phyloP scores from a whole-genome alignment of 257 asterid genomes.

The Voacanga thouarsii region DNA sequence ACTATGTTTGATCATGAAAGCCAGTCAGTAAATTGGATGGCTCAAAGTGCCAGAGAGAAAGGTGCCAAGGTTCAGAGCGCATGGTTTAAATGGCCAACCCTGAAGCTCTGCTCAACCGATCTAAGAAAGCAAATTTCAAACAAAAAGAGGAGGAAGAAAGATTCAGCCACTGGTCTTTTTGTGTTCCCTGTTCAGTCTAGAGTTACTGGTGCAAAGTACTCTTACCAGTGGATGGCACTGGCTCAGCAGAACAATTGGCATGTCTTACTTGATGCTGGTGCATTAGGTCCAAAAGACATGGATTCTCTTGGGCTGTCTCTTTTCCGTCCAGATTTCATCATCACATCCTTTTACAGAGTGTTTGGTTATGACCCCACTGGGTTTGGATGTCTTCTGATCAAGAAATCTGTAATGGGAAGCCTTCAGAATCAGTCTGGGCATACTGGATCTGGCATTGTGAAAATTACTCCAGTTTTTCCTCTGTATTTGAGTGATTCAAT shows the following conservation, averaged over 20 bases:
- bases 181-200: slow-evolving; percentile 98
- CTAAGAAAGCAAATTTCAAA: slow-evolving; percentile 81
- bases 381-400: slow-evolving; percentile 92
- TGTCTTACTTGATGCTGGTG: slow-evolving; percentile 96
- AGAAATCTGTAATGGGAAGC: slow-evolving; percentile 91
- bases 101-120: slow-evolving; percentile 94
- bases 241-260: slow-evolving; percentile 99
- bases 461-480: slow-evolving; percentile 87
- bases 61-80: slow-evolving; percentile 96
- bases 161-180: slow-evolving; percentile 85
- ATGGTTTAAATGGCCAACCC: slow-evolving; percentile 97
- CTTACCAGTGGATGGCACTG: slow-evolving; percentile 98
- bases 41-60: slow-evolving; percentile 88
- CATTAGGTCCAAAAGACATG: slow-evolving; percentile 98
- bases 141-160: slow-evolving; percentile 85
- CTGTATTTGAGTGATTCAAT: slow-evolving; percentile 83
- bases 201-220: slow-evolving; percentile 94
- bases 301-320: slow-evolving; percentile 96
- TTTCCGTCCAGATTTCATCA: slow-evolving; percentile 92
- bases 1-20: slow-evolving; percentile 99
- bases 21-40: slow-evolving; percentile 97
- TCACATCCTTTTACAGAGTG: slow-evolving; percentile 91
- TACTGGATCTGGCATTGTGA: slow-evolving; percentile 94
- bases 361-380: slow-evolving; percentile 99
- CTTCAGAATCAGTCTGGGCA: slow-evolving; percentile 92